phyloP scores from a whole-genome alignment of 2,329 filamentous ascomycete genomes.

The Talaromyces marneffei region DNA sequence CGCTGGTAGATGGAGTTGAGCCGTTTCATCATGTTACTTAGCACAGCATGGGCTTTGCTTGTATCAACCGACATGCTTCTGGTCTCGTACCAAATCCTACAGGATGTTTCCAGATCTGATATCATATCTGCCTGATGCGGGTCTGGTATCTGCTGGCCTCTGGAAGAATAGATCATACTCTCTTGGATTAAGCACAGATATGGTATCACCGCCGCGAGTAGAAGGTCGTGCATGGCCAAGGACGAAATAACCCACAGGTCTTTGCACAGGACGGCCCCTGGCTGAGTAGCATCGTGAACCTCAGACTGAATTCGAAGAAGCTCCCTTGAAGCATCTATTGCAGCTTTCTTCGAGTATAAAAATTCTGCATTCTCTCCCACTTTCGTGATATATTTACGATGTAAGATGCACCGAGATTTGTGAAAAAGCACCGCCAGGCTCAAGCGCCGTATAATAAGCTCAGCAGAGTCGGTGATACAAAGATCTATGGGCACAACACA shows the following conservation, averaged over 20 bases:
- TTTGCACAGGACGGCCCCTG: slow-evolving; percentile 1
- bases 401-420: slow-evolving; percentile 9
- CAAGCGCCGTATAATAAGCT: slow-evolving; percentile 3
- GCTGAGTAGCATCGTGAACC: slow-evolving; percentile 3
- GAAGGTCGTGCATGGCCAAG: slow-evolving; percentile 4
- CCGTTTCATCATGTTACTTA: slow-evolving; percentile 1
- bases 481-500: slow-evolving; percentile 1
- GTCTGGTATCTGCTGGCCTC: neutral
- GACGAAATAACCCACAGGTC: slow-evolving; percentile 6
- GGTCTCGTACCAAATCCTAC: slow-evolving; percentile 6
- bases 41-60: neutral
- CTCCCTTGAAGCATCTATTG: slow-evolving; percentile 6
- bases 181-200: neutral
- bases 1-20: neutral
- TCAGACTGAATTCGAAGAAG: slow-evolving; percentile 4
- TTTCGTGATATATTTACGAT: slow-evolving; percentile 6
- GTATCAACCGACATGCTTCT: slow-evolving; percentile 2
- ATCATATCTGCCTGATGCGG: neutral
- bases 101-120: neutral
- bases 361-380: neutral
- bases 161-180: neutral
- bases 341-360: neutral
- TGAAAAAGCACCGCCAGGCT: slow-evolving; percentile 6
- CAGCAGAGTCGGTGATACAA: slow-evolving; percentile 1
- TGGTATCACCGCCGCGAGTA: slow-evolving; percentile 3